phyloP scores from a whole-genome alignment of 495 filamentous ascomycete species.

The Tuber borchii region DNA sequence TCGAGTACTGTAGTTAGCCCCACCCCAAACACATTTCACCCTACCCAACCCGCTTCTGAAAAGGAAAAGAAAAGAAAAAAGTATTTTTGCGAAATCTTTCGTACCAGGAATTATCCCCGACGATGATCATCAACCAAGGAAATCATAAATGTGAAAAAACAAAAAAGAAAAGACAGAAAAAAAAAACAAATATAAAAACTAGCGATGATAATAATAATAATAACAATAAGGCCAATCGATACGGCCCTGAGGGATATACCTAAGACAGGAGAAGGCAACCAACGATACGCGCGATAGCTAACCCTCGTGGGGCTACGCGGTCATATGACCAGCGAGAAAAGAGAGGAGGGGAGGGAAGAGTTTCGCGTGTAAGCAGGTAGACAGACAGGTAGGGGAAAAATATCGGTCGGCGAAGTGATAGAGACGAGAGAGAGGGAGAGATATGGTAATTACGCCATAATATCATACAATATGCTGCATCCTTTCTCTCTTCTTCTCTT shows the following conservation, averaged over 20 bases:
- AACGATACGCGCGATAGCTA: neutral
- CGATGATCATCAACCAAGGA: conserved; percentile 24
- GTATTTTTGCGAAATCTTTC: conserved; percentile 8
- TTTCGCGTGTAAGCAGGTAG: neutral
- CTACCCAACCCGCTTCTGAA: conserved; percentile 30
- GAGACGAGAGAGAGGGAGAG: neutral
- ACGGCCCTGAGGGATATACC: neutral
- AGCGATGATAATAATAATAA: too few species aligned
- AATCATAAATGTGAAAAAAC: neutral
- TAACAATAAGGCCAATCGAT: neutral
- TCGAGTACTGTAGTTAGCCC: neutral
- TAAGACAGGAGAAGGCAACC: conserved; percentile 3
- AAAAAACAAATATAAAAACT: neutral
- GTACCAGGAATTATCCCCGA: conserved; percentile 22
- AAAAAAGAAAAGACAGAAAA: neutral
- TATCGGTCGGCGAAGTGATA: neutral
- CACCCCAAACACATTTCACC: conserved; percentile 2
- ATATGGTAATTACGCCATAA: neutral
- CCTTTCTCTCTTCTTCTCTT: neutral
- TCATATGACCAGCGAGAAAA: neutral
- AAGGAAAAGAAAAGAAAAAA: neutral
- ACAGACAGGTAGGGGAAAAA: neutral
- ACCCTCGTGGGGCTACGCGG: neutral
- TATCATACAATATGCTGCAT: neutral
- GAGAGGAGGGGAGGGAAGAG: neutral